phyloP scores from a whole-genome alignment of 2,329 filamentous ascomycete species.

The Corniculantispora saksenae region DNA sequence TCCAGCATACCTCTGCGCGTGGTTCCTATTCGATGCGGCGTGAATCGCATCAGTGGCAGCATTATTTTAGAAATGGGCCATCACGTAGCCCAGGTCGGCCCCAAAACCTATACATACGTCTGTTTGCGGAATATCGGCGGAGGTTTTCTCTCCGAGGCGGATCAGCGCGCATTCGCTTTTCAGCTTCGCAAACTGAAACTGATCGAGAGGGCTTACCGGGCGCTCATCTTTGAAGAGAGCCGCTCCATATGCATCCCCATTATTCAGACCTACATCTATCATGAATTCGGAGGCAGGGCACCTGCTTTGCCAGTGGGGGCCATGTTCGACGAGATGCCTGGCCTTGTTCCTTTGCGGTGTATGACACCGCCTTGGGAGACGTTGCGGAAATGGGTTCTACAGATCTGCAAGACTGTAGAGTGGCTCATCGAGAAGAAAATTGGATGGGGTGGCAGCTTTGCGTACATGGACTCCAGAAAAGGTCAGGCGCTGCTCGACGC shows the following conservation, averaged over 20 bases:
- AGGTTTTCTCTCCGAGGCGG: neutral
- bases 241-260: neutral
- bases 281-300: neutral
- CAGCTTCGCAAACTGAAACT: constrained; percentile 1
- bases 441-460: constrained; percentile 6
- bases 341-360: neutral
- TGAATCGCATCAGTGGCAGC: neutral
- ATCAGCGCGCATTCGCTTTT: neutral
- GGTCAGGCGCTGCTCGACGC: constrained; percentile 6
- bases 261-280: neutral
- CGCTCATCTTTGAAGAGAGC: neutral
- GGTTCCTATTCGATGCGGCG: neutral
- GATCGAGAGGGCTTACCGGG: neutral
- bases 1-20: neutral
- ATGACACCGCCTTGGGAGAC: neutral
- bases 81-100: neutral
- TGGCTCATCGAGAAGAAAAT: neutral
- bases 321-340: neutral
- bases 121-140: neutral
- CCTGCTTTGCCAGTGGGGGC: neutral
- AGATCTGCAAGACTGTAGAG: constrained; percentile 5
- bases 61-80: neutral
- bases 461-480: neutral
- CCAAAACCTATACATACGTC: neutral
- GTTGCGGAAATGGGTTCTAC: neutral